Evolutionary conservation across 208 protist genomes (phyloP).

Genomic region (Acanthamoeba triangularis): DNA sequence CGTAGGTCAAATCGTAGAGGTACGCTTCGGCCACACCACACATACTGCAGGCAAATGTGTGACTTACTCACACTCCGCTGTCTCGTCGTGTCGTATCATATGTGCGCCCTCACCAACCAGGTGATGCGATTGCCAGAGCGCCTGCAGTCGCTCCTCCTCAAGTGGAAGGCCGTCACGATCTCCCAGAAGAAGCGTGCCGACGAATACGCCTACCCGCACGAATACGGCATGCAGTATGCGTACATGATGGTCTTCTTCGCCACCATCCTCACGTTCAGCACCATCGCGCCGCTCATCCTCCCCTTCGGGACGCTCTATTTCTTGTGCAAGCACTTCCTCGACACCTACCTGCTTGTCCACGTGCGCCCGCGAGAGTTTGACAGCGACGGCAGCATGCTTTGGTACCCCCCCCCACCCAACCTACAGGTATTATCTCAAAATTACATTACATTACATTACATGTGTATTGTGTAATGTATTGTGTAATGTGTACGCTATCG

Average conservation of each 20-base stretch:
- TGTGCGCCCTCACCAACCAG: not conserved
- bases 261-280: constrained; percentile 73
- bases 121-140: constrained; percentile 72
- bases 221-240: constrained; percentile 77
- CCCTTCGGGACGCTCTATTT: constrained; percentile 72
- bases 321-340: constrained; percentile 72
- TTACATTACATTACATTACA: not conserved
- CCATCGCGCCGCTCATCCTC: constrained; percentile 69
- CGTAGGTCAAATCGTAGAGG: constrained; percentile 54
- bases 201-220: constrained; percentile 68
- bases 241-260: constrained; percentile 77
- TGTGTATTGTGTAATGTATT: not conserved
- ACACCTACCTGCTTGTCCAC: constrained; percentile 70
- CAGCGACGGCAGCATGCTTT: constrained; percentile 77
- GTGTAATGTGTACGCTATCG: not conserved
- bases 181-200: constrained; percentile 53
- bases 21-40: not conserved
- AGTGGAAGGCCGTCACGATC: constrained; percentile 66
- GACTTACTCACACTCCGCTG: not conserved
- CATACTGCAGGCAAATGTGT: not conserved
- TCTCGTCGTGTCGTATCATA: not conserved
- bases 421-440: too few relatives aligned
- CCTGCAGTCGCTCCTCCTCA: constrained; percentile 52
- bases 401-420: not conserved
- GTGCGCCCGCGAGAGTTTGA: constrained; percentile 69